Conservation (phyloP, 1,284 basidiomycete species). For the Mycosarcoma mackinlayi region DNA sequence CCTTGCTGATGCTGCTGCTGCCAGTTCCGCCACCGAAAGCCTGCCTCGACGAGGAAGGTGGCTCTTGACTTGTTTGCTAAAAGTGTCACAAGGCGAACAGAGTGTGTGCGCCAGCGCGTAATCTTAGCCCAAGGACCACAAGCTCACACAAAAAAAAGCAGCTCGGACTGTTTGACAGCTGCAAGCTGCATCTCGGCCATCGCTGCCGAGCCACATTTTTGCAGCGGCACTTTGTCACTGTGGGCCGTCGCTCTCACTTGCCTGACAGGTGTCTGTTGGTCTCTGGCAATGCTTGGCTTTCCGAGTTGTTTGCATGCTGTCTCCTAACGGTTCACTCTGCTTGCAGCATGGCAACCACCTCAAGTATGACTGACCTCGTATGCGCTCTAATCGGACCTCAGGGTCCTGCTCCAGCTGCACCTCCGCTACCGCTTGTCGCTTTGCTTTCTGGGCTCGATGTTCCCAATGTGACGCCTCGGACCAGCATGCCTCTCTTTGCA, state of each 20-base stretch:
- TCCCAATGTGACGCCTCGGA: slow-evolving; percentile 19
- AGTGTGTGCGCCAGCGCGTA: no score
- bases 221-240: slow-evolving; percentile 9
- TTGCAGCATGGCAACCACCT: background rate
- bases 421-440: no score
- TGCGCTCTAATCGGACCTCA: slow-evolving; percentile 1
- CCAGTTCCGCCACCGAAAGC: no score
- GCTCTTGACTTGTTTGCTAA: no score
- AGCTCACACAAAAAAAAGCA: background rate
- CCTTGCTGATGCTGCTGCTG: no score
- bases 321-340: background rate
- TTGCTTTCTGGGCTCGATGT: background rate
- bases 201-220: slow-evolving; percentile 33
- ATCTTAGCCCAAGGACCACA: no score
- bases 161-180: slow-evolving; percentile 46
- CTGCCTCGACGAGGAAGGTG: no score
- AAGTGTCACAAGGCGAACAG: no score
- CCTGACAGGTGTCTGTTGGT: slow-evolving; percentile 3
- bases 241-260: slow-evolving; percentile 5
- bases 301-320: slow-evolving; percentile 5
- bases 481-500: slow-evolving; percentile 25
- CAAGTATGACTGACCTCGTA: background rate
- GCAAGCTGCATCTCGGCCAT: slow-evolving; percentile 46
- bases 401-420: slow-evolving; percentile 9
- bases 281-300: background rate